phyloP scores from a whole-genome alignment of 768 basidiomycete species.

The Leccinum subtestaceum region DNA sequence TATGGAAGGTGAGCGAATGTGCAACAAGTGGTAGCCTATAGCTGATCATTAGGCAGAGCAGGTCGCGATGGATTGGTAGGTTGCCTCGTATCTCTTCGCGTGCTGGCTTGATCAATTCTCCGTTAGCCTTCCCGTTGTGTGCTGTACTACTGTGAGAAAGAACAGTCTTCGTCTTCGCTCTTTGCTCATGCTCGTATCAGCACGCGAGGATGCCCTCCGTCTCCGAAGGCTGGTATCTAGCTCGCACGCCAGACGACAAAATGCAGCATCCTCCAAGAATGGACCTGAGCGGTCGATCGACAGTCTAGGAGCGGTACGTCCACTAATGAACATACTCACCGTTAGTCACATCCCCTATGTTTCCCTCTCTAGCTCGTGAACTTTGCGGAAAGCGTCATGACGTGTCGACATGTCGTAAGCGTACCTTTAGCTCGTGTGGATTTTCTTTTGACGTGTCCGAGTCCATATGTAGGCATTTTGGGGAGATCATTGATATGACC shows the following conservation, averaged over 20 bases:
- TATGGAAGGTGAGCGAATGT: constrained; percentile 58
- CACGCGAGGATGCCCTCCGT: constrained; percentile 66
- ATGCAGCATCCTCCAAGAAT: constrained; percentile 40
- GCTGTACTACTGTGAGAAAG: constrained; percentile 69
- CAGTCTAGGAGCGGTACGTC: constrained; percentile 60
- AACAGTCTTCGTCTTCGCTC: not conserved
- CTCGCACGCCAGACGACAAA: constrained; percentile 44
- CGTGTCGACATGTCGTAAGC: constrained; percentile 73
- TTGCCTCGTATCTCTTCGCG: not conserved
- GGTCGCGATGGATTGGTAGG: constrained; percentile 73
- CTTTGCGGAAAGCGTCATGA: constrained; percentile 55
- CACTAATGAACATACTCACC: not conserved
- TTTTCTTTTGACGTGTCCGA: constrained; percentile 24
- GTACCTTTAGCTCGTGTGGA: not conserved
- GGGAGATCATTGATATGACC: constrained; percentile 56
- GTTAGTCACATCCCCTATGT: constrained; percentile 15
- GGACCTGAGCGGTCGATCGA: constrained; percentile 60
- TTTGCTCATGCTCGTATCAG: constrained; percentile 33
- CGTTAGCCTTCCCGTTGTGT: constrained; percentile 74
- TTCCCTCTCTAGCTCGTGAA: constrained; percentile 37
- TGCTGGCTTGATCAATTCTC: not conserved
- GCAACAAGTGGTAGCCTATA: not conserved
- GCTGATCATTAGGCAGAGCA: constrained; percentile 55
- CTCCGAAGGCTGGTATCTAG: constrained; percentile 52
- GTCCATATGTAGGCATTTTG: constrained; percentile 81